Base-by-base conservation (phyloP, 176 grass and related monocot species). In the sorghum (Sorghum bicolor) region DNA sequence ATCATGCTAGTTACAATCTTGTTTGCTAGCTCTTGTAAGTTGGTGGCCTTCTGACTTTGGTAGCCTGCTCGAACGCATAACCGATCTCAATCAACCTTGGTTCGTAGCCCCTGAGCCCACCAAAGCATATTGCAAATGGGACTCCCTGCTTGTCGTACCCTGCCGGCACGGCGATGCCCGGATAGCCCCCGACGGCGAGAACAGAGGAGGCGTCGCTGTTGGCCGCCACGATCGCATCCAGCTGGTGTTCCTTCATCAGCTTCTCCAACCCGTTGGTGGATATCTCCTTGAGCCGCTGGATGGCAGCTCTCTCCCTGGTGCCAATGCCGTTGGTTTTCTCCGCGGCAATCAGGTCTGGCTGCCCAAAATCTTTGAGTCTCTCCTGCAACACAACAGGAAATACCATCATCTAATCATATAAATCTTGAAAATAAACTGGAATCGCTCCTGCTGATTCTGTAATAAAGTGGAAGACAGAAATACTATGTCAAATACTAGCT, bases 51-150 rank as follows among this genome's bases (percentile, higher is more conserved):
- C 93, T 83, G 9, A 88, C 82, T 28, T 34, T 52, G 6, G 85
- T 95, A n/a, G 50, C 88, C 2, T 92, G 93, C 72, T 95, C 90
- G n/a, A 95, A 92, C 9, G 64, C 78, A 29, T 90, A 95, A 0
- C 75, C 75, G 14, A 95, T 86, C 75, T 95, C 90, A 14, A 92
- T 92, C 22, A 95, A 8, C 63, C 74, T 88, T 4, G 90, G 87
- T 22, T 94, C 93, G 5, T 74, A 90, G 4, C 93, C 87, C 39
- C 58, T 92, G 6, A 92, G 47, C 0, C 90, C 90, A 3, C 87
- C 88, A n/a, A 95, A 95, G 68, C 74, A 86, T 10, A 95, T 20
- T 14, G 82, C 88, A 0, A 92, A 90, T 0, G 93, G 90, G 17
- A 75, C 75, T 15, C 90, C 93, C 9, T 9, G 10, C 28, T 3